Conservation (phyloP, 2,329 filamentous ascomycete genomes). For the Ophiognomonia clavigignenti-juglandacearum region DNA sequence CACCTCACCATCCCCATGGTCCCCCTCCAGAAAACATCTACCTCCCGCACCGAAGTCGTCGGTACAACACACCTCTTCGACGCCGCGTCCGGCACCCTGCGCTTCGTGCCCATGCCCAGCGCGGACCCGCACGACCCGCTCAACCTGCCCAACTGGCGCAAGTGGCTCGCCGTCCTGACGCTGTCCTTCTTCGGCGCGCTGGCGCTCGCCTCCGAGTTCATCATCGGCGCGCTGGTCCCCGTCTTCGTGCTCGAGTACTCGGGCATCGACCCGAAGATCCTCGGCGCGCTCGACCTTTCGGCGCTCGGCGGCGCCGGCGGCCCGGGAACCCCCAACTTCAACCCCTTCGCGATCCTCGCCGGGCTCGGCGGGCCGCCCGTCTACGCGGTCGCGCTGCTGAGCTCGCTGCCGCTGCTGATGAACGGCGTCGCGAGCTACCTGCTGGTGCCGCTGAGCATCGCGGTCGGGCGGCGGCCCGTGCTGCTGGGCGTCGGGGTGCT, state of each 20-base stretch:
- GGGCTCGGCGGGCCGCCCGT: conserved; percentile 23
- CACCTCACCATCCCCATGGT: background rate
- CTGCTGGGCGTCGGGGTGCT: conserved; percentile 23
- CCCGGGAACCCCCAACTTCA: conserved; percentile 23
- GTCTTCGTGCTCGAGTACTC: conserved; percentile 31
- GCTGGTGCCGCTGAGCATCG: conserved; percentile 27
- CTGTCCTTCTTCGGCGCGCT: conserved; percentile 22
- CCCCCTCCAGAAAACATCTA: too few species aligned
- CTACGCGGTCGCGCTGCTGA: conserved; percentile 25
- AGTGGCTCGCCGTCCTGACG: conserved; percentile 15
- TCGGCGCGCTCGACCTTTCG: conserved; percentile 24
- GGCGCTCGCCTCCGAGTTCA: conserved; percentile 23
- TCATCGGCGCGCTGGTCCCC: conserved; percentile 27
- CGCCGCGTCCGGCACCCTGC: conserved; percentile 16
- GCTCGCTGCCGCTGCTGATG: conserved; percentile 25
- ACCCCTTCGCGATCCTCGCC: conserved; percentile 23
- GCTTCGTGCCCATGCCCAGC: conserved; percentile 24
- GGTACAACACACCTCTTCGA: conserved; percentile 22
- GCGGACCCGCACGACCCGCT: conserved; percentile 25
- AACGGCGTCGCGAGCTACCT: conserved; percentile 27
- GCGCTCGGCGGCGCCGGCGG: conserved; percentile 11
- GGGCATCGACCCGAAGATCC: conserved; percentile 26
- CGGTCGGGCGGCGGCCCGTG: conserved; percentile 26
- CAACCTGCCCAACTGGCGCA: conserved; percentile 18
- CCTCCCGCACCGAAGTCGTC: conserved; percentile 16